Evolutionary conservation across 768 basidiomycete species (phyloP), one percentile per base, ranked within the genome.

Genomic region (Myochromella boudieri): DNA sequence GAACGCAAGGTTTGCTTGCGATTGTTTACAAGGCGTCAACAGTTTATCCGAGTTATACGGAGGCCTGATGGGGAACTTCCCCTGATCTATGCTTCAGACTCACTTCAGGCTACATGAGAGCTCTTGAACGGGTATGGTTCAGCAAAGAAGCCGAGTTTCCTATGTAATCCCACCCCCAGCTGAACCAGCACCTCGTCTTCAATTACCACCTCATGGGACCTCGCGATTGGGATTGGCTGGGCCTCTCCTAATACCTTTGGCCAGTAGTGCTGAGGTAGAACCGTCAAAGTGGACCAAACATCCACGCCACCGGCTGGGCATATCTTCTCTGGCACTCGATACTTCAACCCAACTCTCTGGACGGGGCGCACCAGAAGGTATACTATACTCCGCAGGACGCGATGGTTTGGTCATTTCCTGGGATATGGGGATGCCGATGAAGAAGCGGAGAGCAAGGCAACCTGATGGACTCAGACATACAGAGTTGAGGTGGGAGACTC

Each of bases 351-450:
- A 78, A 37, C 75, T 97, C 6, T 61, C 76, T n/a, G 85, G 85
- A 4, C 72, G 71, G n/a, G 48, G 64, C 4, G 59, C 75, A 3
- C 93, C 94, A 0, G 83, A 90, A 54, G 94, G 94, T 4, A 94
- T 97, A 32, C 68, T 97, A 2, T 97, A 97, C 62, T 84, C 91
- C 2, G 93, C 86, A 21, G 93, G 91, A 18, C 73, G 94, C 47
- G 94, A 97, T 68, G 94, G 94, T 0, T 72, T 92, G 33, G 74
- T 95, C 37, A 84, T 94, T 29, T 81, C 86, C 7, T 95, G 92
- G 90, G 94, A 97, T 60, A 73, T 95, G 20, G 80, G 76, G 3
- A 70, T 92, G 8, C 69, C 79, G 7, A 82, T 85, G 76, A 82
- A 62, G 63, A 79, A 68, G 56, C 65, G 71, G 28, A 65, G 69